These are phyloP conservation scores for Zygotorulaspora sp. DNA, from an alignment of 805 yeast species.

Conservation along the genomic window DNA sequence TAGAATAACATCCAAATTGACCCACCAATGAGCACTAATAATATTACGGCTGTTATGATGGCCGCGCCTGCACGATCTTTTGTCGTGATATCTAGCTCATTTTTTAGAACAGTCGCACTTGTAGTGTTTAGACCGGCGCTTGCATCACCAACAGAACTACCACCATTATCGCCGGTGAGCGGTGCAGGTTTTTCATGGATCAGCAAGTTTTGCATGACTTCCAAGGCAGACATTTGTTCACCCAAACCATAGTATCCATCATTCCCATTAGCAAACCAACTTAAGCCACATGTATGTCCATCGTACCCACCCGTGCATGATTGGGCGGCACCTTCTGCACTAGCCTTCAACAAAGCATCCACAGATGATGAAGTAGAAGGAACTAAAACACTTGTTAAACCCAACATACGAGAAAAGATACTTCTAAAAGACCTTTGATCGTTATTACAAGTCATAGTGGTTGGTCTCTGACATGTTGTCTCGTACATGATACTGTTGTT, in stretches of 20 bases:
- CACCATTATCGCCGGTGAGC: slow-evolving; percentile 49
- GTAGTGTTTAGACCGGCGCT: slow-evolving; percentile 46
- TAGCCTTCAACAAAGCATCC: slow-evolving; percentile 38
- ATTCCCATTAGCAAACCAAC: slow-evolving; percentile 57
- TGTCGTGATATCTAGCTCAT: slow-evolving; percentile 43
- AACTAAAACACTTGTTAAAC: slow-evolving; percentile 50
- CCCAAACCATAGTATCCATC: slow-evolving; percentile 71
- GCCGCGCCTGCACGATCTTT: slow-evolving; percentile 90
- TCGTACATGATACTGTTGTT: slow-evolving; percentile 53
- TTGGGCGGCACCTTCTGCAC: slow-evolving; percentile 65
- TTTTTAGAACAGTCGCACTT: slow-evolving; percentile 36
- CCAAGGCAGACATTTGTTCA: slow-evolving; percentile 73
- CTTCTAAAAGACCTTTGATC: slow-evolving; percentile 76
- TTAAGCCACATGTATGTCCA: slow-evolving; percentile 69
- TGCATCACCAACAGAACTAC: slow-evolving; percentile 52
- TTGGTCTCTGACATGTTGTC: slow-evolving; percentile 48
- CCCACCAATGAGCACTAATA: slow-evolving; percentile 57
- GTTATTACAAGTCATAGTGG: slow-evolving; percentile 49
- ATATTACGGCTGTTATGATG: slow-evolving; percentile 69
- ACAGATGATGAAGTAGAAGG: slow-evolving; percentile 46
- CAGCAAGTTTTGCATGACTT: slow-evolving; percentile 50
- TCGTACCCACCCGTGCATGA: slow-evolving; percentile 73
- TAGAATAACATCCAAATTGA: slow-evolving; percentile 74
- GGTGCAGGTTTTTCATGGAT: slow-evolving; percentile 48
- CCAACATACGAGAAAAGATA: slow-evolving; percentile 61